Percentiles rank a stretch among this genome's conserved stretches.
Evolutionary conservation across 768 basidiomycete genomes (phyloP).

Genomic region (Russula griseocarnosa): DNA sequence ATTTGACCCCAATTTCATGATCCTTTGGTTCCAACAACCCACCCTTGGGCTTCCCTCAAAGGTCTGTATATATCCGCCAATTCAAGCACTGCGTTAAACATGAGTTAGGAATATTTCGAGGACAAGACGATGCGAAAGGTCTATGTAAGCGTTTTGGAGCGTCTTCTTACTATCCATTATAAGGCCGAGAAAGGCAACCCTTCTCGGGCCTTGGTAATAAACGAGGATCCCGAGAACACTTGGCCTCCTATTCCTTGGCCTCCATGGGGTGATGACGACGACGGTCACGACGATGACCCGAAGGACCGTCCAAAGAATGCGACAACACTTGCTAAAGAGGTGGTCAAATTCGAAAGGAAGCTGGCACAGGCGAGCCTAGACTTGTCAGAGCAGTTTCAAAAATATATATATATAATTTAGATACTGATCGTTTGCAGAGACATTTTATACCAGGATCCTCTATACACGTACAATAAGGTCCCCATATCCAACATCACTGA

Average conservation of each 20-base stretch:
- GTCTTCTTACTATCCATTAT: constrained; percentile 58
- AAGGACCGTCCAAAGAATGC: constrained; percentile 53
- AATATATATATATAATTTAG: not conserved
- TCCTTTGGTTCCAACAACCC: constrained; percentile 81
- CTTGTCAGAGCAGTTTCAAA: constrained; percentile 45
- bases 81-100: constrained; percentile 4
- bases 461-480: constrained; percentile 84
- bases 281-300: constrained; percentile 43
- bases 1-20: constrained; percentile 80
- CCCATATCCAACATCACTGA: constrained; percentile 64
- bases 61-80: constrained; percentile 39
- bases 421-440: constrained; percentile 42
- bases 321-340: constrained; percentile 59
- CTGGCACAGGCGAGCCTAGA: constrained; percentile 80
- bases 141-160: constrained; percentile 65
- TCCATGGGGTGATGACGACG: constrained; percentile 57
- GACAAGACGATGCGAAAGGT: constrained; percentile 65
- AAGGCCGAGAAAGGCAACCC: constrained; percentile 39
- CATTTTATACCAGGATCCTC: constrained; percentile 70
- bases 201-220: constrained; percentile 21
- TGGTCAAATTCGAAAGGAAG: constrained; percentile 73
- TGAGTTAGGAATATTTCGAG: constrained; percentile 77
- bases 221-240: constrained; percentile 42
- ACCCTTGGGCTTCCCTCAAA: constrained; percentile 82
- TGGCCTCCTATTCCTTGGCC: constrained; percentile 88